Evolutionary conservation across 2,329 filamentous ascomycete genomes (phyloP), one percentile per base, ranked within the genome.

Genomic region (Cercospora janseana): DNA sequence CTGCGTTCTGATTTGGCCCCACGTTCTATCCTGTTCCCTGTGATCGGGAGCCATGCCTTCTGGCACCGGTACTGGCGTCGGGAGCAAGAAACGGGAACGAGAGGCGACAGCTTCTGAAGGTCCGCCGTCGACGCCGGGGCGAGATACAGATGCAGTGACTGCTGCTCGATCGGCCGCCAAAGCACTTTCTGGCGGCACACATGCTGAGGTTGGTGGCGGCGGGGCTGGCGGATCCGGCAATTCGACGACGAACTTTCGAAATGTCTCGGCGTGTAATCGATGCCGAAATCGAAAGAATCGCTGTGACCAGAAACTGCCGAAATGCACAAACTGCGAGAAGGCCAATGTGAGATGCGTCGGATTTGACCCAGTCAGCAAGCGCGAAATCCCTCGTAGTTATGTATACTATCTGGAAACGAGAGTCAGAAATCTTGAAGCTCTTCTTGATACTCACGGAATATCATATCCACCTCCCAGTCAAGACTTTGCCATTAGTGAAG

Each of bases 341-440:
- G 91, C 88, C n/a, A 80, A 81, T 51, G 88, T 94, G 37, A 85
- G 87, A 59, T 97, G 93, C 69, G 89, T 96, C 43, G 92, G 92
- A 56, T 96, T 95, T 70, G 92, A 97, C 67, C 91, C 92, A 26
- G 95, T 96, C 65, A 95, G 89, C 18, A 96, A 96, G 77, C 85
- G 88, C 66, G 90, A 96, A 72, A 95, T 97, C 51, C 92, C 92
- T 42, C 55, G 62, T 57, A 88, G 86, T 69, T 97, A 97, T 74
- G 89, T 97, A 41, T 95, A 87, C 72, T 97, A 95, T 67, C 83
- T 97, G 52, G 92, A 97, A 70, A 88, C 86, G 21, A 80, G 92
- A 52, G 82, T 96, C 47, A 80, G 84, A 55, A 88, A 93, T 70
- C 81, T 97, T 23, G 92, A 97, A 69, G 78, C 79, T 26, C 72